A percentile compares a stretch with the other conserved stretches of the same genome.
Evolutionary conservation across 352 stramenopile species (phyloP).

Genomic region (Globisporangium recalcitrans): DNA sequence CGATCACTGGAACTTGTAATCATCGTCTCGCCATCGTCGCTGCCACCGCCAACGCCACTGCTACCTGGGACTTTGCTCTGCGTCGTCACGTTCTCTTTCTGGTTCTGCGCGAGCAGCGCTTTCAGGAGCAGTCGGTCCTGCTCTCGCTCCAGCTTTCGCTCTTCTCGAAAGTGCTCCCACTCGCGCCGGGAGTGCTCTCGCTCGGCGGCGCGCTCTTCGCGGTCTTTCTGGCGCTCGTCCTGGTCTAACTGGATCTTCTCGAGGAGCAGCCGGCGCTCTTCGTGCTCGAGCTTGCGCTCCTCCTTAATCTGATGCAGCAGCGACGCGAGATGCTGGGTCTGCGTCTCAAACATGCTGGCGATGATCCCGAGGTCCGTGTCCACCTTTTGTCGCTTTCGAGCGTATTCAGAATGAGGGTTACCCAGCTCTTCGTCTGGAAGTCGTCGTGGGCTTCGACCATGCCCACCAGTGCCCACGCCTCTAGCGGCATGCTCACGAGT

Average conservation of each 20-base stretch:
- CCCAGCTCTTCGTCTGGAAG: not conserved
- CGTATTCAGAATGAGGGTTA: not conserved
- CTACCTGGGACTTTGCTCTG: not conserved
- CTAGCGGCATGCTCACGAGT: not conserved
- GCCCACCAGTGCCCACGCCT: not conserved
- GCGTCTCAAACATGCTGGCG: conserved; percentile 11
- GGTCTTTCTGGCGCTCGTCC: conserved; percentile 9
- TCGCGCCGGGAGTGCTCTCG: conserved; percentile 7
- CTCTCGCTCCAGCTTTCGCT: conserved; percentile 10
- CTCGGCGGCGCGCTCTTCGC: conserved; percentile 6
- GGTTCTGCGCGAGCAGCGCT: conserved; percentile 4
- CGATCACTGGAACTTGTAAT: not conserved
- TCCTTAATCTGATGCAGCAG: conserved; percentile 12
- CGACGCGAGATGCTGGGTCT: conserved; percentile 13
- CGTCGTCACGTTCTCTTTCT: conserved; percentile 1
- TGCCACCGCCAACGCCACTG: not conserved
- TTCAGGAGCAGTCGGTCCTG: conserved; percentile 9
- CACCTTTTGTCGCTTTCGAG: conserved; percentile 3
- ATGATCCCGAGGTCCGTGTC: conserved; percentile 2
- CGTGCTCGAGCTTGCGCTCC: conserved; percentile 12
- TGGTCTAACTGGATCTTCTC: conserved; percentile 12
- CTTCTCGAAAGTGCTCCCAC: conserved; percentile 11
- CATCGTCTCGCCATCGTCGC: not conserved
- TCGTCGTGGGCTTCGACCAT: not conserved
- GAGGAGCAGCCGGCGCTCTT: conserved; percentile 7